phyloP scores from a whole-genome alignment of 176 grass and related monocot species.

The Calamus simplicifolius region DNA sequence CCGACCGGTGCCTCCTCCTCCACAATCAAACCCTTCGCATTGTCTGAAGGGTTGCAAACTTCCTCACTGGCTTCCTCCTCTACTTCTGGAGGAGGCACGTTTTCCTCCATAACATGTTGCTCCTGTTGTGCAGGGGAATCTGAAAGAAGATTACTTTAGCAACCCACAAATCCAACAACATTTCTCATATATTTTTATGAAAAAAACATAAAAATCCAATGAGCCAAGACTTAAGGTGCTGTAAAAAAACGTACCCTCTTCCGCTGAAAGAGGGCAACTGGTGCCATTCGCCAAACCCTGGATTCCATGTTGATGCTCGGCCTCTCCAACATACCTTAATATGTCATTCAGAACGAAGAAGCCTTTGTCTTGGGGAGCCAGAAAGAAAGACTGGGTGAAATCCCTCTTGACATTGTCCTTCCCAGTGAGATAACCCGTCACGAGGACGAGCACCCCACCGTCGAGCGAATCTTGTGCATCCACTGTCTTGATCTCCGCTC shows the following conservation, averaged over 20 bases:
- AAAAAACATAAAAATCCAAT: conserved; percentile 6
- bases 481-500: conserved; percentile 80
- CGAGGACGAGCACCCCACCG: conserved; percentile 80
- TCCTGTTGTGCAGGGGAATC: conserved; percentile 17
- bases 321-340: conserved; percentile 47
- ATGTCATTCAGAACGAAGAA: conserved; percentile 87
- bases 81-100: conserved; percentile 14
- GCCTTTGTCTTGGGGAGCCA: conserved; percentile 89
- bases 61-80: conserved; percentile 30
- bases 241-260: conserved; percentile 33
- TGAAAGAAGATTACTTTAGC: too few species aligned
- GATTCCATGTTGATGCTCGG: conserved; percentile 4
- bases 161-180: too few species aligned
- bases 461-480: conserved; percentile 76
- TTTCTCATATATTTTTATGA: too few species aligned
- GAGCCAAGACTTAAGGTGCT: neutral
- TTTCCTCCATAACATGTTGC: conserved; percentile 13
- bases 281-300: conserved; percentile 35
- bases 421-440: conserved; percentile 61
- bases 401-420: conserved; percentile 40
- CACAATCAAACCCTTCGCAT: conserved; percentile 24
- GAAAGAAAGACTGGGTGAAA: conserved; percentile 93
- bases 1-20: conserved; percentile 46
- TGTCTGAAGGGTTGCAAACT: conserved; percentile 50
- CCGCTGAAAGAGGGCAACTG: neutral